A percentile compares a stretch with the other conserved stretches of the same genome.
Conservation (phyloP, 495 filamentous ascomycete genomes). For the Pyrenula aspistea region DNA sequence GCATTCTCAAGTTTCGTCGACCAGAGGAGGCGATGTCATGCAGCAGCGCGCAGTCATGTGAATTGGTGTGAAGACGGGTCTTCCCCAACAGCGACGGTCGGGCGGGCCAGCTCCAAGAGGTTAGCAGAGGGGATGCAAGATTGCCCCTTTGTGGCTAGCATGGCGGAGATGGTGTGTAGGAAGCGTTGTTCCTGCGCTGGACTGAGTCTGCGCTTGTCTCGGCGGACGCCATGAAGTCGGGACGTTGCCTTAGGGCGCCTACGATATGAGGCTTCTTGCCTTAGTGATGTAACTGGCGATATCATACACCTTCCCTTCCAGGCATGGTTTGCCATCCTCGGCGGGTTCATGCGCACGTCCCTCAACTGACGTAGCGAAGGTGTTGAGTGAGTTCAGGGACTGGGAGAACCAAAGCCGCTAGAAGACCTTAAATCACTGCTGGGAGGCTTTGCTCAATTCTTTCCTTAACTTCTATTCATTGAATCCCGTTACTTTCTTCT, state of each 20-base stretch:
- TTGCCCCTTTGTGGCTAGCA: neutral
- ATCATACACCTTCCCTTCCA: neutral
- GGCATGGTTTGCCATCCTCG: too few species aligned
- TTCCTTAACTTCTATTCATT: too few species aligned
- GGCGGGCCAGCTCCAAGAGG: neutral
- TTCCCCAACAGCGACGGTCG: neutral
- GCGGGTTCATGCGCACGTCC: too few species aligned
- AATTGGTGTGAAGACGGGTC: too few species aligned
- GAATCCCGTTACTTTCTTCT: too few species aligned
- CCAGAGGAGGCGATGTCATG: neutral
- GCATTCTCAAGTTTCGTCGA: neutral
- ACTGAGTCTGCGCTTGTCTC: neutral
- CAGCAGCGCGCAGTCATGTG: neutral
- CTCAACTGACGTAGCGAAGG: too few species aligned
- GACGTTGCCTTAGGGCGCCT: neutral
- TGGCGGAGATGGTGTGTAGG: neutral
- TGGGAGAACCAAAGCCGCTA: too few species aligned
- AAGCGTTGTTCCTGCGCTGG: neutral
- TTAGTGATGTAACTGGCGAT: neutral
- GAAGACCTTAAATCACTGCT: too few species aligned
- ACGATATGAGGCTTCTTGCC: neutral
- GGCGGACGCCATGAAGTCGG: too few species aligned
- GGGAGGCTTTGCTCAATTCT: too few species aligned
- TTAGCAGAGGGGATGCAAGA: neutral
- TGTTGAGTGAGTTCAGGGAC: too few species aligned